Evolutionary conservation across 345 rosid species (phyloP).

Genomic region (Leavenworthia alabamica): DNA sequence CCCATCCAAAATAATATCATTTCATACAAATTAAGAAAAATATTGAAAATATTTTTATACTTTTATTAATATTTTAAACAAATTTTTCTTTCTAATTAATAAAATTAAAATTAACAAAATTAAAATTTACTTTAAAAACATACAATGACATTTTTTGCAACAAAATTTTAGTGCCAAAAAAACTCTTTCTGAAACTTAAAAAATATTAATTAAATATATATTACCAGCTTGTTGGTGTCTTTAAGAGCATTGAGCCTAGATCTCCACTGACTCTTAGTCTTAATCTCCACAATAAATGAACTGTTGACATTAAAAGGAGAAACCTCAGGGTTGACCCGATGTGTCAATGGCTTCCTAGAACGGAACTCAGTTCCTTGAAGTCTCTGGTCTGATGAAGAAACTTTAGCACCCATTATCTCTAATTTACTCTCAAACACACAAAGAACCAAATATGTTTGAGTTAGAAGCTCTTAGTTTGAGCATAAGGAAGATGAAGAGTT

Average conservation of each 20-base stretch:
- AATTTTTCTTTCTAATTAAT: too few relatives aligned
- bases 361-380: not conserved
- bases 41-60: too few relatives aligned
- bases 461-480: slow-evolving; percentile 1
- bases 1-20: too few relatives aligned
- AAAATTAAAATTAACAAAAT: too few relatives aligned
- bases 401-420: slow-evolving; percentile 28
- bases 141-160: too few relatives aligned
- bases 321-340: slow-evolving; percentile 7
- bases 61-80: too few relatives aligned
- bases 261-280: slow-evolving; percentile 53
- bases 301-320: slow-evolving; percentile 10
- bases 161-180: too few relatives aligned
- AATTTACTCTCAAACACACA: not conserved
- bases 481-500: not conserved
- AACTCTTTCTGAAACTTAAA: too few relatives aligned
- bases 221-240: slow-evolving; percentile 59
- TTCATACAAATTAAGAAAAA: too few relatives aligned
- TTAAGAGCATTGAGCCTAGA: slow-evolving; percentile 46
- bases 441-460: not conserved
- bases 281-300: slow-evolving; percentile 36
- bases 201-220: too few relatives aligned
- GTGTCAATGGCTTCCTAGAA: slow-evolving; percentile 12
- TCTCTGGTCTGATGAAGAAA: slow-evolving; percentile 9
- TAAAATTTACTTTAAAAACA: too few relatives aligned